These are phyloP conservation scores for Phialophora macrospora DNA, from an alignment of 2,329 filamentous ascomycete genomes.

Conservation along the genomic window DNA sequence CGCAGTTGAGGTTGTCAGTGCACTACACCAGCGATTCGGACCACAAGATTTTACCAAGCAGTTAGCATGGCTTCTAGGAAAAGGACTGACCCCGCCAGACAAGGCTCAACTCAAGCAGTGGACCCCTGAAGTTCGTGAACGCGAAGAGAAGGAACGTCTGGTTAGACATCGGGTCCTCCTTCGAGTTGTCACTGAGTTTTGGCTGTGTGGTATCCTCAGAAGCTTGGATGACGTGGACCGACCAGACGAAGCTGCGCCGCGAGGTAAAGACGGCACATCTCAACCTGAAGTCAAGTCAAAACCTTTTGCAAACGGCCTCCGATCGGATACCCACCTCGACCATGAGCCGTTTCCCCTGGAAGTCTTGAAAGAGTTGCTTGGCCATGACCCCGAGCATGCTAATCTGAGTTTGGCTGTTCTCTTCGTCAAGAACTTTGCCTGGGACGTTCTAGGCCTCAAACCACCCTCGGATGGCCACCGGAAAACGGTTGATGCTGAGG, in stretches of 20 bases:
- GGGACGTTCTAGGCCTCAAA: slow-evolving; percentile 89
- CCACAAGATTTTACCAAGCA: slow-evolving; percentile 88
- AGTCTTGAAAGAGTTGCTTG: slow-evolving; percentile 94
- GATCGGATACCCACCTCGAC: slow-evolving; percentile 66
- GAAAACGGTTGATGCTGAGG: slow-evolving; percentile 82
- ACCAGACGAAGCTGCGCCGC: slow-evolving; percentile 63
- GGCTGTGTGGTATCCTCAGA: slow-evolving; percentile 86
- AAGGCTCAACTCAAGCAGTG: slow-evolving; percentile 80
- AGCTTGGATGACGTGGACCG: slow-evolving; percentile 74
- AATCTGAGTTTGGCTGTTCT: slow-evolving; percentile 91
- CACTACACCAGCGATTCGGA: slow-evolving; percentile 93
- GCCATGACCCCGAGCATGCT: slow-evolving; percentile 87
- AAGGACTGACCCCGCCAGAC: slow-evolving; percentile 88
- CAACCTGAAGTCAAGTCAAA: slow-evolving; percentile 60
- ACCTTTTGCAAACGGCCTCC: slow-evolving; percentile 61
- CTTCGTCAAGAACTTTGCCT: slow-evolving; percentile 94
- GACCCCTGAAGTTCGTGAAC: slow-evolving; percentile 80
- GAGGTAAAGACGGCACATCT: slow-evolving; percentile 59
- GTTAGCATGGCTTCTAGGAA: slow-evolving; percentile 88
- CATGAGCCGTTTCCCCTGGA: slow-evolving; percentile 94
- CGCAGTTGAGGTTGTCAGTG: slow-evolving; percentile 89
- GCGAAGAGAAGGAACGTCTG: slow-evolving; percentile 93
- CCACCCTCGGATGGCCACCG: slow-evolving; percentile 74
- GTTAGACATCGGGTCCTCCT: slow-evolving; percentile 83
- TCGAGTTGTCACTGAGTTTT: slow-evolving; percentile 90